These are phyloP conservation scores for Tetratostichococcus sp. DNA, from an alignment of 139 green algal genomes.

Conservation along the genomic window DNA sequence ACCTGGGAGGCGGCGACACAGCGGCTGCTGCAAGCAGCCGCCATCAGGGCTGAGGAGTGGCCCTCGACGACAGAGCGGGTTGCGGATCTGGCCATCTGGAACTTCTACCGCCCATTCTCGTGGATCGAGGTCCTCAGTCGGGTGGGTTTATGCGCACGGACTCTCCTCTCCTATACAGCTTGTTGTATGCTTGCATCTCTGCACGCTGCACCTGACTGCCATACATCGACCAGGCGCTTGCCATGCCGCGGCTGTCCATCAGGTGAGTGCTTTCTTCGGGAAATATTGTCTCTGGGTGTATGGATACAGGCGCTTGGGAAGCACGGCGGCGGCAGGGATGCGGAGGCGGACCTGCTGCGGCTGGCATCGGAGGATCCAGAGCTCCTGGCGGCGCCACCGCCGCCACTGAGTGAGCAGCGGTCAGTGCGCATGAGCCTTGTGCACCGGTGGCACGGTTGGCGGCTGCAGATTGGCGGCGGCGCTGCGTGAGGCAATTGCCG, in stretches of 20 bases:
- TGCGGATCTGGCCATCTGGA: background rate
- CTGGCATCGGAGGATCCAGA: background rate
- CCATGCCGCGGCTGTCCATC: no score
- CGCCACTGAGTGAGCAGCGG: no score
- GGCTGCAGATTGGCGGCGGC: background rate
- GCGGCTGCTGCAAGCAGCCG: slow-evolving; percentile 68
- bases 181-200: no score
- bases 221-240: no score
- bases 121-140: background rate
- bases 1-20: slow-evolving; percentile 86
- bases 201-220: background rate
- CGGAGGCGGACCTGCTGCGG: background rate
- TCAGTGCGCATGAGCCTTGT: background rate
- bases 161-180: no score
- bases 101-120: background rate
- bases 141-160: background rate
- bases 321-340: background rate
- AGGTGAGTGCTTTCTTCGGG: no score
- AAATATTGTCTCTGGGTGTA: background rate
- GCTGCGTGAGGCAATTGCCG: no score
- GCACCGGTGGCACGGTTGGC: background rate
- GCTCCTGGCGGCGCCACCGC: background rate
- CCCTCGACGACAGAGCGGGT: background rate
- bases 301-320: background rate
- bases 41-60: slow-evolving; percentile 25